phyloP scores from a whole-genome alignment of 2,329 filamentous ascomycete species.

The Lasiodiplodia theobromae region DNA sequence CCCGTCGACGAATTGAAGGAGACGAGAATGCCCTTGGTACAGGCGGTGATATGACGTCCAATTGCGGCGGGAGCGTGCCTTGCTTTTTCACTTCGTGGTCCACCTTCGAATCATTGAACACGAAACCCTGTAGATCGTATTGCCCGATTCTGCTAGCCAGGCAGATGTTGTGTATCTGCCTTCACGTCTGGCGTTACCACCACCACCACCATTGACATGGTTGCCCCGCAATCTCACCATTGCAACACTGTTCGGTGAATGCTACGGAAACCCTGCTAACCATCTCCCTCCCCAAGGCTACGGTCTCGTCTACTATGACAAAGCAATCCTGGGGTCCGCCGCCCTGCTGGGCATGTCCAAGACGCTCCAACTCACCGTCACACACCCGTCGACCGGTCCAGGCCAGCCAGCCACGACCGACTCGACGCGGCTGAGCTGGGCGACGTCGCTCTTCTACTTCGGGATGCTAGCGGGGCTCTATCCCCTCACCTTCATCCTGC shows the following conservation, averaged over 20 bases:
- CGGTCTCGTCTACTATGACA: conserved; percentile 75
- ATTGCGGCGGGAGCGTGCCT: background rate
- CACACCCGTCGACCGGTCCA: conserved; percentile 55
- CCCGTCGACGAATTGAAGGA: background rate
- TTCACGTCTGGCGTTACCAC: background rate
- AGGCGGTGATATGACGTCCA: background rate
- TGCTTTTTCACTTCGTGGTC: background rate
- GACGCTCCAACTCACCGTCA: conserved; percentile 67
- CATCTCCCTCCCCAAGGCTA: conserved; percentile 62
- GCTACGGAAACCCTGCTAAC: conserved; percentile 38
- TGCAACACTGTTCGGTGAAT: background rate
- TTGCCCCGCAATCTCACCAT: background rate
- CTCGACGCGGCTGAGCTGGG: conserved; percentile 75
- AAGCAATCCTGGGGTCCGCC: conserved; percentile 77
- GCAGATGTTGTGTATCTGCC: conserved; percentile 4
- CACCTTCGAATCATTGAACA: background rate
- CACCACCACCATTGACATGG: background rate
- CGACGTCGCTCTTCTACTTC: conserved; percentile 81
- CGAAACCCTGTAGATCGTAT: conserved; percentile 17
- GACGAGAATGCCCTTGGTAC: background rate
- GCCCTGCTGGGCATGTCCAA: conserved; percentile 78
- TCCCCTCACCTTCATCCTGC: conserved; percentile 74
- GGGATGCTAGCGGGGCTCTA: conserved; percentile 78
- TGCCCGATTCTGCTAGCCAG: conserved; percentile 21
- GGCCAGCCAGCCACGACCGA: conserved; percentile 56